Percentiles rank a stretch among this genome's conserved stretches.
phyloP scores from a whole-genome alignment of 768 basidiomycete species.

The Tephrocybe sp. region DNA sequence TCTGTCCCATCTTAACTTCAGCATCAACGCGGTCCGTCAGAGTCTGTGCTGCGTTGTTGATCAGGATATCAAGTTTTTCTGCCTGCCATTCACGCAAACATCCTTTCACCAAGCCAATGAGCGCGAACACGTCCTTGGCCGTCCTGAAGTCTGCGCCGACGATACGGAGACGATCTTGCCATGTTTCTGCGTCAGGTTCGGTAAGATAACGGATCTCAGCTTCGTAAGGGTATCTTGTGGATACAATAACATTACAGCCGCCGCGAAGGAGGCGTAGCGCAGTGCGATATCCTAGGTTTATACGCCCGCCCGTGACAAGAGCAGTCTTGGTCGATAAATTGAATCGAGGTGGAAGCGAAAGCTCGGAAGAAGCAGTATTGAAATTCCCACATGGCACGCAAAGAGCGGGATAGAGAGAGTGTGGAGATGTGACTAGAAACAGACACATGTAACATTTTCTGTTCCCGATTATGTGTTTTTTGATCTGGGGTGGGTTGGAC shows the following conservation, averaged over 20 bases:
- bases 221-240: slow-evolving; percentile 33
- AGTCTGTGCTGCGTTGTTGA: slow-evolving; percentile 38
- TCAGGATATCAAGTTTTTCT: slow-evolving; percentile 28
- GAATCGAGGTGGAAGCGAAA: slow-evolving; percentile 27
- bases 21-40: slow-evolving; percentile 27
- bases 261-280: slow-evolving; percentile 31
- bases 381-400: slow-evolving; percentile 16
- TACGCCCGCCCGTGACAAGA: slow-evolving; percentile 33
- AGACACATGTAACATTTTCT: slow-evolving; percentile 27
- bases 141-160: slow-evolving; percentile 34
- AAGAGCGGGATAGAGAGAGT: slow-evolving; percentile 10
- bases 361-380: slow-evolving; percentile 25
- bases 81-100: slow-evolving; percentile 18
- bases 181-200: slow-evolving; percentile 25
- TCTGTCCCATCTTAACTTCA: slow-evolving; percentile 25
- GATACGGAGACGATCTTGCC: slow-evolving; percentile 27
- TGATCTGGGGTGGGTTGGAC: not conserved
- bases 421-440: slow-evolving; percentile 17
- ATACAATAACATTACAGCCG: slow-evolving; percentile 28
- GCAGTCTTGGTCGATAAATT: slow-evolving; percentile 25
- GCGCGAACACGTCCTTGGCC: slow-evolving; percentile 32
- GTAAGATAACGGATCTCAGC: slow-evolving; percentile 27
- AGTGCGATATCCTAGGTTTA: slow-evolving; percentile 33
- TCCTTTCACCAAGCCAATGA: slow-evolving; percentile 24
- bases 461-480: slow-evolving; percentile 1